Base-by-base conservation (phyloP, 208 protist species). In the Acanthamoeba lenticulata region DNA sequence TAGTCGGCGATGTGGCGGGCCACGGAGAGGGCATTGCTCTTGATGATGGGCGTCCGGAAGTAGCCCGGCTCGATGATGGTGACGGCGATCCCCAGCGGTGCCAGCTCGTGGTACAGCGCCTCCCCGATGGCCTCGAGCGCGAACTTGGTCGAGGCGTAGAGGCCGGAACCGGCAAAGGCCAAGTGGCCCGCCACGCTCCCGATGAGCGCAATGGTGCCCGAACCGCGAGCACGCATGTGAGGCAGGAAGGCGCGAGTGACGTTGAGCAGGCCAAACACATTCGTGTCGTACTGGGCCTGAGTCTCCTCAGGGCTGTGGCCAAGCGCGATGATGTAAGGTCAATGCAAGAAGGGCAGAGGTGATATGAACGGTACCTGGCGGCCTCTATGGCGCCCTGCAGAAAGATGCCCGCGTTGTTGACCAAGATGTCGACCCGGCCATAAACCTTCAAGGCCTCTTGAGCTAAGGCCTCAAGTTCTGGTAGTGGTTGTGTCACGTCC, bases 141-240 rank as follows among this genome's bases (percentile, higher is more conserved):
- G 60, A 94, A 94, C 42, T 94, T 94, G 34, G 91, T 88, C 11
- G 67, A 1, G 42, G 42, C 44, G 83, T 94, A 94, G 49, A 94
- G 27, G 15, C 91, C 91, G 83, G 4, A 47, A 2, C 44, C 40
- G 29, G 55, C 9, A n/a, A 19, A 60, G 55, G 42, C 11, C 9
- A 4, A 15, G 21, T 49, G 29, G 32, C 91, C 91, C 27, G 29
- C 34, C 24, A 94, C 44, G 36, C 74, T 90, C 36, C 67, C 60
- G 44, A 94, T 60, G 24, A 77, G 55, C 1, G 62, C 60, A 44
- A 94, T 94, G 62, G 38, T 65, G 5, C 91, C 91, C n/a, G 49
- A 32, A 9, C 67, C 45, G 49, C 91, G 55, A 24, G 2, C 34
- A 27, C 91, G 65, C 11, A 94, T 62, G 65, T 94, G 91, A 11